These are phyloP conservation scores for Claviceps sp. DNA, from an alignment of 2,329 filamentous ascomycete genomes.

Conservation along the genomic window DNA sequence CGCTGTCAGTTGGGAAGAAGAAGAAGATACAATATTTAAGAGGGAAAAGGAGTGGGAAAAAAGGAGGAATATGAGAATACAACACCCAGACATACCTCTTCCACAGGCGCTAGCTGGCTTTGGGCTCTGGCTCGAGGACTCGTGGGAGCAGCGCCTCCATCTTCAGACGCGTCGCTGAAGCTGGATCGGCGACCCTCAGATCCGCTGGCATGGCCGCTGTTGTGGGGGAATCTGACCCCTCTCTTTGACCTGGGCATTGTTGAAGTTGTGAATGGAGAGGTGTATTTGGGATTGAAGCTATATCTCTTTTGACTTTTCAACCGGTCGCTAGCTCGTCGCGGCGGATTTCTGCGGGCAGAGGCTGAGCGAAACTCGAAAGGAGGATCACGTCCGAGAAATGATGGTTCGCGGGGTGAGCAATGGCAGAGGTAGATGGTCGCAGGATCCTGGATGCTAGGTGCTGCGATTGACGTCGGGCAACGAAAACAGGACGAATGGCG, in stretches of 20 bases:
- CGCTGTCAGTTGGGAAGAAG: background rate
- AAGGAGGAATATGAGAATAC: background rate
- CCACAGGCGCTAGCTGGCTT: constrained; percentile 19
- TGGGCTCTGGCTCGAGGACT: constrained; percentile 15
- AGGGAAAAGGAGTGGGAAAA: background rate
- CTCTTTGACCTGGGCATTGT: constrained; percentile 28
- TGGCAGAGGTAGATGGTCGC: background rate
- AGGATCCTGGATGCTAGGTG: background rate
- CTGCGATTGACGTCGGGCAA: background rate
- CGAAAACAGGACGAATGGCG: background rate
- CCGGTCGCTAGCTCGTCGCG: background rate
- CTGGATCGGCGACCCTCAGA: constrained; percentile 50
- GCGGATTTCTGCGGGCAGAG: background rate
- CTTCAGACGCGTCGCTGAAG: constrained; percentile 58
- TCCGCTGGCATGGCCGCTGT: constrained; percentile 28
- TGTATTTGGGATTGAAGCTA: background rate
- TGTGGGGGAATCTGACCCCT: constrained; percentile 41
- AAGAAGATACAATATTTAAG: no score
- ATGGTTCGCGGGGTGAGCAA: background rate
- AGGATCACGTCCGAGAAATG: background rate
- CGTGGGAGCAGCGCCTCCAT: constrained; percentile 24
- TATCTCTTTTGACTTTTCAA: background rate
- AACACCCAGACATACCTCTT: constrained; percentile 18
- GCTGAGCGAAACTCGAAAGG: background rate
- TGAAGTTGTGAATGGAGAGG: background rate